These are phyloP conservation scores for Aureobasidium pullulans DNA, from an alignment of 2,329 filamentous ascomycete genomes.

Conservation along the genomic window DNA sequence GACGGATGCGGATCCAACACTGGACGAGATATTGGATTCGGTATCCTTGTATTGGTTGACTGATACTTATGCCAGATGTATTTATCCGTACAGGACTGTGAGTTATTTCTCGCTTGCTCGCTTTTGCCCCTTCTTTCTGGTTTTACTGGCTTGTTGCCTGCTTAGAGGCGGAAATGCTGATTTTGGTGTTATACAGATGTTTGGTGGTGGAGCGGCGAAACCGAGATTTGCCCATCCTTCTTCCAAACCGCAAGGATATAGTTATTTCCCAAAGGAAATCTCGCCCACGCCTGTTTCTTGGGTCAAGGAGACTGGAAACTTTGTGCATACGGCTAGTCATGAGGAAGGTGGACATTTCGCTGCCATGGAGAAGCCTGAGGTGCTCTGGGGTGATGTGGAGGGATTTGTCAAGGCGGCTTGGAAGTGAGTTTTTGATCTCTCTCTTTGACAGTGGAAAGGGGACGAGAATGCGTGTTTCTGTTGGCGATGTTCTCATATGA, in stretches of 20 bases:
- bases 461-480: no score
- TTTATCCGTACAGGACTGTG: constrained; percentile 42
- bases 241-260: constrained; percentile 37
- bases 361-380: constrained; percentile 29
- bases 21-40: constrained; percentile 41
- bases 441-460: no score
- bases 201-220: constrained; percentile 7
- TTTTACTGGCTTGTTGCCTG: background rate
- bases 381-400: constrained; percentile 28
- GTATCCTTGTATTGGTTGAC: constrained; percentile 55
- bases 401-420: constrained; percentile 23
- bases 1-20: constrained; percentile 37
- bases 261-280: constrained; percentile 37
- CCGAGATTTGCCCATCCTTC: background rate
- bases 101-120: background rate
- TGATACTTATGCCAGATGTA: constrained; percentile 27
- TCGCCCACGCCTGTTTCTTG: constrained; percentile 31
- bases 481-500: no score
- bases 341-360: constrained; percentile 34
- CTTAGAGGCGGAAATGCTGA: background rate
- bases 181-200: background rate
- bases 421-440: background rate
- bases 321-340: constrained; percentile 34
- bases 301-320: constrained; percentile 31
- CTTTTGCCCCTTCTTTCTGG: background rate